A percentile compares a stretch with the other conserved stretches of the same genome.
phyloP scores from a whole-genome alignment of 257 asterid species.

The Lithospermum erythrorhizon region DNA sequence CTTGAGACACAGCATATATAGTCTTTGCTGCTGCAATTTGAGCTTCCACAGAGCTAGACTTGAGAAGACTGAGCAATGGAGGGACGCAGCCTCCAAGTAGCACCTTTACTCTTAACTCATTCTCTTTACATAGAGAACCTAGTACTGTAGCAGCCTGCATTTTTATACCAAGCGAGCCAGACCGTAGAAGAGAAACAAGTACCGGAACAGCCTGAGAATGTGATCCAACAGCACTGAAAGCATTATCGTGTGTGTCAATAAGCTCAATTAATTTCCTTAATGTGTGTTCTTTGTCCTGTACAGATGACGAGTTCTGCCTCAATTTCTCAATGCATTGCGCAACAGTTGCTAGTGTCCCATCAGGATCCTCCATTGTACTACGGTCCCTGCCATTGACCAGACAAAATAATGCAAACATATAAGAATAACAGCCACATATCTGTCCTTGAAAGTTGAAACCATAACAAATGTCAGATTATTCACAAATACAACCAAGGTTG shows the following conservation, averaged over 20 bases:
- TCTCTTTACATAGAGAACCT: conserved; percentile 91
- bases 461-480: too few relatives aligned
- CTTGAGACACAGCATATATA: conserved; percentile 91
- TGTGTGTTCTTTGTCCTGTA: conserved; percentile 69
- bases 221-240: conserved; percentile 93
- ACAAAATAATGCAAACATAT: conserved; percentile 6
- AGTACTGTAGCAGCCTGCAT: conserved; percentile 82
- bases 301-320: conserved; percentile 75
- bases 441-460: too few relatives aligned
- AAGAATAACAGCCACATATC: neutral
- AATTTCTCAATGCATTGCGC: conserved; percentile 91
- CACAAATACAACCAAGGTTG: too few relatives aligned
- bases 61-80: conserved; percentile 92
- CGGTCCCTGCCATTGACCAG: conserved; percentile 53
- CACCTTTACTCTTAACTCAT: conserved; percentile 85
- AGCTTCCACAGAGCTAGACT: conserved; percentile 82
- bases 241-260: conserved; percentile 72
- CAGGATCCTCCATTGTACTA: conserved; percentile 96
- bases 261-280: conserved; percentile 72
- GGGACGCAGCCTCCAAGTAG: conserved; percentile 97
- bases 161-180: conserved; percentile 86
- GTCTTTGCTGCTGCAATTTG: conserved; percentile 95
- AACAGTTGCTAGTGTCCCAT: conserved; percentile 94
- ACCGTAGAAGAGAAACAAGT: conserved; percentile 90
- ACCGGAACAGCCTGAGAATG: conserved; percentile 99